These are phyloP conservation scores for Myriosclerotinia duriaeana DNA, from an alignment of 2,329 filamentous ascomycete species.

Conservation along the genomic window DNA sequence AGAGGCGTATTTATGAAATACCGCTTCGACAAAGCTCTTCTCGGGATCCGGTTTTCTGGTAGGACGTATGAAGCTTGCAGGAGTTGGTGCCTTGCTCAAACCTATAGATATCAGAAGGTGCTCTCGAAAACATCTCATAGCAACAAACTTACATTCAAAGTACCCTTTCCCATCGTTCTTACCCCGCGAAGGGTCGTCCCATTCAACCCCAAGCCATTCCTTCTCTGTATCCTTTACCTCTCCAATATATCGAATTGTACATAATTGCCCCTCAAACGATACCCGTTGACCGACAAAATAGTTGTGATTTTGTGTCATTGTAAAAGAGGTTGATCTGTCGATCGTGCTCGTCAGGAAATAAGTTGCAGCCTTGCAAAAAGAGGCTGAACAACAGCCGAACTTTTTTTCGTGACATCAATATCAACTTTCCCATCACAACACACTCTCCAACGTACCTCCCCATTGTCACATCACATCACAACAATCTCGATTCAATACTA, in stretches of 20 bases:
- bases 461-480: conserved; percentile 2
- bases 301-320: conserved; percentile 25
- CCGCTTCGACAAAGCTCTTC: conserved; percentile 74
- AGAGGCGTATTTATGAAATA: conserved; percentile 80
- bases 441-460: background rate
- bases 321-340: conserved; percentile 29
- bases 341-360: conserved; percentile 16
- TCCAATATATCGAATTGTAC: conserved; percentile 84
- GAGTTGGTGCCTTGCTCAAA: conserved; percentile 62
- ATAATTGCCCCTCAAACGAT: conserved; percentile 73
- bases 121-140: background rate
- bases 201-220: conserved; percentile 91
- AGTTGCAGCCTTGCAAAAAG: conserved; percentile 27
- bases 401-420: conserved; percentile 24
- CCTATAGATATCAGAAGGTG: conserved; percentile 43
- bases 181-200: conserved; percentile 82
- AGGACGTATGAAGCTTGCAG: conserved; percentile 85
- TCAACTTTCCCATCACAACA: conserved; percentile 19
- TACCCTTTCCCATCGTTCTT: conserved; percentile 90
- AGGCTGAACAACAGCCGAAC: conserved; percentile 35
- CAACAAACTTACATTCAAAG: conserved; percentile 68
- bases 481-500: background rate
- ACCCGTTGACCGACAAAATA: conserved; percentile 68
- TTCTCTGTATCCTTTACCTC: conserved; percentile 64
- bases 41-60: conserved; percentile 66